Evolutionary conservation across 768 basidiomycete genomes (phyloP), one percentile per base, ranked within the genome.

Genomic region (Chiua virens): DNA sequence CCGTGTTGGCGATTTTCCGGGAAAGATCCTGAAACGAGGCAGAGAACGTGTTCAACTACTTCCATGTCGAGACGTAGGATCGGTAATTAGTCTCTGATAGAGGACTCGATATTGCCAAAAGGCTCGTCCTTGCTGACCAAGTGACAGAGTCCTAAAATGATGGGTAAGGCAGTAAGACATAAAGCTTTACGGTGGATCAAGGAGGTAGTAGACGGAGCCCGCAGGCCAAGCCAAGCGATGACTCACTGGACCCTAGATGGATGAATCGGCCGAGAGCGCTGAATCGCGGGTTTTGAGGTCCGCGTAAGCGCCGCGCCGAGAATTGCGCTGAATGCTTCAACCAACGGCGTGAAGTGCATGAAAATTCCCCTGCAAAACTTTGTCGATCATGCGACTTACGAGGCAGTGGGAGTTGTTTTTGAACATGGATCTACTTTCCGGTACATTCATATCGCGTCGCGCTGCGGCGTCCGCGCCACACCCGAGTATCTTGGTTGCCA

Each of bases 271-370:
- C 42, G 32, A 28, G 43, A 27, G 42, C 30, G 41, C 49, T 48
- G 50, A 60, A 62, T 61, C 57, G 49, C 15, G 18, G 25, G n/a
- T 49, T 61, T 64, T 21, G 61, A 61, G 25, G 47, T 54, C 60
- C 44, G 54, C 54, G 61, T 46, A 22, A 45, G 32, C 47, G 56
- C 61, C 61, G 53, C 37, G 44, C 54, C 49, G 48, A 57, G 49
- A 54, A 53, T 53, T 57, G 54, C 51, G 54, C 49, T 53, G 15
- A 52, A 50, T 49, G 55, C 5, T n/a, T n/a, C n/a, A n/a, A n/a
- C n/a, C n/a, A n/a, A n/a, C n/a, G n/a, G n/a, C 28, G 9, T 8
- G 28, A 6, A 8, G 9, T 30, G 28, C 28, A 8, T 10, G 28
- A 30, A 30, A 30, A 30, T 2, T 30, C 28, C 8, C 28, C 28